phyloP scores from a whole-genome alignment of 306 rosid genomes.

The Benincasa hispida region DNA sequence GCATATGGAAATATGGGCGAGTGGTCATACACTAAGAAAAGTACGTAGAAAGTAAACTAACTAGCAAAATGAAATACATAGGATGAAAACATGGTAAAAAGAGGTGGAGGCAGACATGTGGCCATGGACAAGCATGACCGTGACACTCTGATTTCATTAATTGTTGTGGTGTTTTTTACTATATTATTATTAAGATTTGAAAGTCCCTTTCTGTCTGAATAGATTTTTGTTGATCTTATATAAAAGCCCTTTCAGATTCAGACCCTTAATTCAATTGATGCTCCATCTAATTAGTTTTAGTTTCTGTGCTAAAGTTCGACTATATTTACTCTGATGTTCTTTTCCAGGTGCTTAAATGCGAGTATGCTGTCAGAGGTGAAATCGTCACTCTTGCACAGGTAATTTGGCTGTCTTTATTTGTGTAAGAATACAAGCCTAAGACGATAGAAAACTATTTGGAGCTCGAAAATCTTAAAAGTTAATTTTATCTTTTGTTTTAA shows the following conservation, averaged over 20 bases:
- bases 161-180: not conserved
- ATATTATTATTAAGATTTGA: not conserved
- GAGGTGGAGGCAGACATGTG: no score
- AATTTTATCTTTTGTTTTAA: not conserved
- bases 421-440: not conserved
- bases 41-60: no score
- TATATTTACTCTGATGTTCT: not conserved
- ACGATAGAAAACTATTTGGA: not conserved
- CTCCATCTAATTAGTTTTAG: not conserved
- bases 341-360: constrained; percentile 70
- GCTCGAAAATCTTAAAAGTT: not conserved
- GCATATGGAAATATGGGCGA: no score
- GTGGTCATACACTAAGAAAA: no score
- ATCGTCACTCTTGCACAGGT: constrained; percentile 92
- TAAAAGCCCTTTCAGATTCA: not conserved
- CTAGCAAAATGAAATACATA: no score
- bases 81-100: no score
- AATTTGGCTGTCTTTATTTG: constrained; percentile 9
- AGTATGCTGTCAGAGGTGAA: constrained; percentile 97
- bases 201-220: not conserved
- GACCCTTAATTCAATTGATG: not conserved
- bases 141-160: no score
- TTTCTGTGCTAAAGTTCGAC: not conserved
- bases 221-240: not conserved
- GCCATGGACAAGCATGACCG: no score